phyloP scores from a whole-genome alignment of 352 stramenopile species.

The Thalassiosira hispida region DNA sequence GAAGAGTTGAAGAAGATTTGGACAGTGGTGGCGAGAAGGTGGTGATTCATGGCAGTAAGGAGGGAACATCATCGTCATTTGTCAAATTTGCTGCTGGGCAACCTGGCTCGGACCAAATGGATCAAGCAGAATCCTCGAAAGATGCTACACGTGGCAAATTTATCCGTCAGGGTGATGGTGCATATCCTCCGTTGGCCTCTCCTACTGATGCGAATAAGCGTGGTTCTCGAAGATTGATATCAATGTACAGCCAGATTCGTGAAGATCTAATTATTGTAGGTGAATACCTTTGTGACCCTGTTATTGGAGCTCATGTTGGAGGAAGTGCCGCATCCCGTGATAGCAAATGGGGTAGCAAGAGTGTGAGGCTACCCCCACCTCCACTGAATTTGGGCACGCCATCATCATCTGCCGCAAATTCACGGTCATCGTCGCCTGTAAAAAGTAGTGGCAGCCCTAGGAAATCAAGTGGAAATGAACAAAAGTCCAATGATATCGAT shows the following conservation, averaged over 20 bases:
- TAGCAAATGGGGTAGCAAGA: neutral
- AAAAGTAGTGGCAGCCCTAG: too few relatives aligned
- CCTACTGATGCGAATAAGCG: conserved; percentile 10
- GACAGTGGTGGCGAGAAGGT: neutral
- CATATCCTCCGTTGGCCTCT: neutral
- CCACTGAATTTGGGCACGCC: neutral
- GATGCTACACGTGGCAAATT: too few relatives aligned
- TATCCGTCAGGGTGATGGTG: neutral
- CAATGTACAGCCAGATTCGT: conserved; percentile 51
- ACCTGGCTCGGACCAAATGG: too few relatives aligned
- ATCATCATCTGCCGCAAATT: neutral
- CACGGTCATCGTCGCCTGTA: neutral
- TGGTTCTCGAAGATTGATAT: conserved; percentile 36
- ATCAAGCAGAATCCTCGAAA: neutral
- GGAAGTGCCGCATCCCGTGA: neutral
- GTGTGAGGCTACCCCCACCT: neutral
- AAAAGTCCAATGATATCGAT: neutral
- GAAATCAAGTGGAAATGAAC: neutral
- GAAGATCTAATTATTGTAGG: conserved; percentile 48
- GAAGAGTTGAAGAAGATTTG: too few relatives aligned
- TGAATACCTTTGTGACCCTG: conserved; percentile 52
- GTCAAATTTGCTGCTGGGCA: too few relatives aligned
- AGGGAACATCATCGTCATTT: neutral
- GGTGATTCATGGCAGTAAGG: neutral
- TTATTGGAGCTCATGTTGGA: conserved; percentile 29